Conservation (phyloP, 208 protist genomes). For the Naegleria lovaniensis region DNA sequence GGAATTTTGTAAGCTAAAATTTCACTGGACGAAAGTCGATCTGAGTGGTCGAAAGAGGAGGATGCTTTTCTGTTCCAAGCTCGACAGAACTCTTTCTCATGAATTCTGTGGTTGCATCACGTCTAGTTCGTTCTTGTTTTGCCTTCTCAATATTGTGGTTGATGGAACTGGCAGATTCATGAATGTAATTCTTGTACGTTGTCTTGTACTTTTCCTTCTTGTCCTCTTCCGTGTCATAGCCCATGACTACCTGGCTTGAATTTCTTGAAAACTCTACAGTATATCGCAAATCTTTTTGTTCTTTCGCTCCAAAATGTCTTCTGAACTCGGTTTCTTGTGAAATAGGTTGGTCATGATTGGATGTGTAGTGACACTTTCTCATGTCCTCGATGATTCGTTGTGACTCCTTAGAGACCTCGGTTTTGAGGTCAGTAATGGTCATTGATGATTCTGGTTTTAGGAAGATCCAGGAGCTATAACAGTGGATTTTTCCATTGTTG, state of each 20-base stretch:
- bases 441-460: background rate
- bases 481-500: background rate
- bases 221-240: background rate
- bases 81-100: background rate
- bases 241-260: background rate
- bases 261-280: background rate
- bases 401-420: background rate
- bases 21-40: background rate
- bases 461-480: background rate
- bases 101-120: background rate
- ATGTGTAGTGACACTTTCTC: background rate
- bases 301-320: background rate
- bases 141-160: background rate
- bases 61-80: background rate
- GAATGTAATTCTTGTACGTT: background rate
- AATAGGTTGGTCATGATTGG: background rate
- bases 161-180: background rate
- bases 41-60: background rate
- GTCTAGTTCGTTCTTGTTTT: background rate
- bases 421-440: background rate
- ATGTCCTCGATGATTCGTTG: background rate
- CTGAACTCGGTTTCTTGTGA: background rate
- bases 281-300: background rate
- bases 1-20: no score
- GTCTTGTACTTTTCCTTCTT: background rate